A percentile compares a stretch with the other conserved stretches of the same genome.
Evolutionary conservation across 1,284 basidiomycete genomes (phyloP).

Genomic region (Erythrobasidium hasegawianum): DNA sequence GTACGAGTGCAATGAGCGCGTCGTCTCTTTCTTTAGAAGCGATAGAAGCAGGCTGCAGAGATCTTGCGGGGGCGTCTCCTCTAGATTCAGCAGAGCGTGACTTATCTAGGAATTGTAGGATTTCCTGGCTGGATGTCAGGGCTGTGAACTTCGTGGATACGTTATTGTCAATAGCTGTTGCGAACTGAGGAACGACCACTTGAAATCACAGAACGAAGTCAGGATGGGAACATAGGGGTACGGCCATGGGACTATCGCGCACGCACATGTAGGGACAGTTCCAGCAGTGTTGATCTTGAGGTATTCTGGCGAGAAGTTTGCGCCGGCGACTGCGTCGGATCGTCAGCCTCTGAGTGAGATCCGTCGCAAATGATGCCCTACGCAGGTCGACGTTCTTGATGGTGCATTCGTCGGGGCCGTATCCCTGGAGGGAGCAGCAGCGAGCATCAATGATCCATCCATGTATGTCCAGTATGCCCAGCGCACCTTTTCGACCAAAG

Average conservation of each 20-base stretch:
- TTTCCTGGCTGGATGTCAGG: slow-evolving; percentile 30
- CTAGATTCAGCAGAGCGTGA: slow-evolving; percentile 9
- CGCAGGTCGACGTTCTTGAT: slow-evolving; percentile 34
- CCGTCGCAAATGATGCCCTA: neutral
- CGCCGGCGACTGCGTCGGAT: slow-evolving; percentile 16
- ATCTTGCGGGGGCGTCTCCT: slow-evolving; percentile 34
- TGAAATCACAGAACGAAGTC: neutral
- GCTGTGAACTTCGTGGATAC: slow-evolving; percentile 43
- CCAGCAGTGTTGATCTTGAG: slow-evolving; percentile 28
- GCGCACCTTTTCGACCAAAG: slow-evolving; percentile 27
- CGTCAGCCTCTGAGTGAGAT: neutral
- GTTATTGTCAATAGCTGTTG: slow-evolving; percentile 38
- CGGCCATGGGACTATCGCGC: neutral
- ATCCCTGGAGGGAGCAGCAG: slow-evolving; percentile 17
- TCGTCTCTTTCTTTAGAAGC: slow-evolving; percentile 34
- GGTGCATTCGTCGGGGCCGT: slow-evolving; percentile 31
- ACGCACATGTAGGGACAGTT: slow-evolving; percentile 31
- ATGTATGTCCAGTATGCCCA: neutral
- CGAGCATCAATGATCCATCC: neutral
- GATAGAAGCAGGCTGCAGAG: slow-evolving; percentile 41
- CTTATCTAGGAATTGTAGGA: slow-evolving; percentile 41
- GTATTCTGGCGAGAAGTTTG: slow-evolving; percentile 35
- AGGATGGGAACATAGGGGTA: neutral
- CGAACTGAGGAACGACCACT: slow-evolving; percentile 42
- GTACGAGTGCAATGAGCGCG: slow-evolving; percentile 38